phyloP scores from a whole-genome alignment of 352 stramenopile genomes.

The Globisporangium nagaii region DNA sequence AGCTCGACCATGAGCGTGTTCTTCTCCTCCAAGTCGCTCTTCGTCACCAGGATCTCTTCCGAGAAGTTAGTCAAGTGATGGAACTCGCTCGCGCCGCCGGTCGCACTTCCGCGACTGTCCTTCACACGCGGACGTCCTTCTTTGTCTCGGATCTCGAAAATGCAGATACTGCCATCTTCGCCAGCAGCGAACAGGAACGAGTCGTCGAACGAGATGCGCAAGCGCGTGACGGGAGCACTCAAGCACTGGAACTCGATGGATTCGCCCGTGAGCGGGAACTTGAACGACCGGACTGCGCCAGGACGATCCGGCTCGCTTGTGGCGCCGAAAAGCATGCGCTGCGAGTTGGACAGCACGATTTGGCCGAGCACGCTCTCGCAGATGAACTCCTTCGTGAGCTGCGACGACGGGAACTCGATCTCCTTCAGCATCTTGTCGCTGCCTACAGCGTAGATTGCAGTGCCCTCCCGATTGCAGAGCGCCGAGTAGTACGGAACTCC shows the following conservation, averaged over 20 bases:
- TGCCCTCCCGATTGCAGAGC: conserved; percentile 79
- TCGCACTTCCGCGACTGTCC: conserved; percentile 11
- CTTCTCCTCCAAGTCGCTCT: conserved; percentile 91
- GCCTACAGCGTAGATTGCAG: conserved; percentile 79
- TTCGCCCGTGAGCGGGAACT: conserved; percentile 88
- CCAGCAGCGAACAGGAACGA: conserved; percentile 85
- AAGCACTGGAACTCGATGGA: conserved; percentile 86
- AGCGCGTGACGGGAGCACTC: conserved; percentile 65
- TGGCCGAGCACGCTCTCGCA: conserved; percentile 78
- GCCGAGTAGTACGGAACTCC: conserved; percentile 88
- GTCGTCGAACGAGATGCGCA: conserved; percentile 86
- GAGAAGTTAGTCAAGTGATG: conserved; percentile 35
- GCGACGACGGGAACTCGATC: conserved; percentile 78
- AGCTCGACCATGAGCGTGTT: conserved; percentile 88
- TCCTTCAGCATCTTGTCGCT: conserved; percentile 89
- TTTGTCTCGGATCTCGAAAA: conserved; percentile 88
- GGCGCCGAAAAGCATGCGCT: conserved; percentile 89
- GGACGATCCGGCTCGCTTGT: conserved; percentile 66
- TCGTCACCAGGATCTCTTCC: conserved; percentile 84
- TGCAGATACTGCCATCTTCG: conserved; percentile 82
- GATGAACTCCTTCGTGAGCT: conserved; percentile 79
- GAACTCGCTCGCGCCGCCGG: conserved; percentile 11
- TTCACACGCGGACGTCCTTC: conserved; percentile 60
- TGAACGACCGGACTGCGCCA: conserved; percentile 81
- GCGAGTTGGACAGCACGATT: conserved; percentile 76